phyloP scores from a whole-genome alignment of 768 basidiomycete species.

The Rhodotorula paludigena region DNA sequence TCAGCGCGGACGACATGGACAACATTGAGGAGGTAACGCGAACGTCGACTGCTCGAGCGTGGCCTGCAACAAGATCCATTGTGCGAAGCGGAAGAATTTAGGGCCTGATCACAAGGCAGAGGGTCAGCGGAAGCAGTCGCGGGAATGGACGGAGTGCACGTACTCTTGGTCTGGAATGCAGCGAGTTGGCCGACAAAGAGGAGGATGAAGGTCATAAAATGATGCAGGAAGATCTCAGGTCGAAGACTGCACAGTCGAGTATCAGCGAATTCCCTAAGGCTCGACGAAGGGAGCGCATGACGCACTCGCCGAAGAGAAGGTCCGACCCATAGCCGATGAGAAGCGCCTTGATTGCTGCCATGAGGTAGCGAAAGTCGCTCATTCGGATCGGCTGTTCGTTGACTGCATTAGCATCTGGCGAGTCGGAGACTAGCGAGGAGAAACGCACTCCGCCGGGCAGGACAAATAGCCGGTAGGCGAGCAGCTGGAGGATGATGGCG shows the following conservation, averaged over 20 bases:
- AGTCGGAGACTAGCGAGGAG: too few relatives aligned
- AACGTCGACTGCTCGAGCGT: constrained; percentile 20
- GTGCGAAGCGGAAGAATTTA: constrained; percentile 15
- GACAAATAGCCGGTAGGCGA: constrained; percentile 13
- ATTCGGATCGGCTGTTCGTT: constrained; percentile 20
- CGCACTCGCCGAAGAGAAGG: constrained; percentile 15
- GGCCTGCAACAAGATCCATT: constrained; percentile 16
- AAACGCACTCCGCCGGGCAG: neutral
- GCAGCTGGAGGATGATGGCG: constrained; percentile 1
- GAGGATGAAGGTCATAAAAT: constrained; percentile 10
- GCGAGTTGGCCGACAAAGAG: constrained; percentile 25
- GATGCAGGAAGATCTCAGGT: constrained; percentile 20
- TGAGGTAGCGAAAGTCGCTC: constrained; percentile 4
- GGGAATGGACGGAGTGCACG: too few relatives aligned
- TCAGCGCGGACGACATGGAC: neutral
- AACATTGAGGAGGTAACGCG: too few relatives aligned
- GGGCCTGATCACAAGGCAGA: too few relatives aligned
- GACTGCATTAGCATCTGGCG: too few relatives aligned
- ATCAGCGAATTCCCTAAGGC: too few relatives aligned
- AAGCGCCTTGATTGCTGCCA: constrained; percentile 14
- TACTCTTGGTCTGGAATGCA: constrained; percentile 4
- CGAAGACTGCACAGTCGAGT: too few relatives aligned
- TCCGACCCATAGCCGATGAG: constrained; percentile 16
- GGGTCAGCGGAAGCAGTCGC: too few relatives aligned
- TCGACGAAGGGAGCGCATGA: too few relatives aligned